A percentile compares a stretch with the other conserved stretches of the same genome.
phyloP scores from a whole-genome alignment of 2,329 filamentous ascomycete genomes.

The Ambrosiella xylebori region DNA sequence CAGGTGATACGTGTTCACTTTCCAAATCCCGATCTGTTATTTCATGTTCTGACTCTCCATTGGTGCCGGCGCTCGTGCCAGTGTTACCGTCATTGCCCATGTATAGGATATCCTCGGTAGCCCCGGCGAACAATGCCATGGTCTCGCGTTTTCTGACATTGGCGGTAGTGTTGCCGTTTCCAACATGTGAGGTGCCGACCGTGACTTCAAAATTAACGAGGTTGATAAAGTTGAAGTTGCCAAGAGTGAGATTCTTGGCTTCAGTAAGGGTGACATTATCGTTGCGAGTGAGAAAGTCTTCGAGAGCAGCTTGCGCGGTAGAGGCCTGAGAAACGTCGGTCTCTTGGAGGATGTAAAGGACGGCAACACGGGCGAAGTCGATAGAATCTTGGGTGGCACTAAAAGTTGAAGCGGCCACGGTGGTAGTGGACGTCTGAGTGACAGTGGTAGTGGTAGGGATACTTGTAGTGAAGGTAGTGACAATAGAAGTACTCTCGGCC shows the following conservation, averaged over 20 bases:
- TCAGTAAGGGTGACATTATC: constrained; percentile 19
- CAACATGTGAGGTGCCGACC: constrained; percentile 2
- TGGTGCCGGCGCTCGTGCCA: not conserved
- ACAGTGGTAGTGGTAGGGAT: constrained; percentile 9
- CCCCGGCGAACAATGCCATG: not conserved
- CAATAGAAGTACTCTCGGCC: constrained; percentile 6
- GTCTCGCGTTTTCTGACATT: not conserved
- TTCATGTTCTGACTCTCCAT: not conserved
- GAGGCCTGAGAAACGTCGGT: constrained; percentile 32
- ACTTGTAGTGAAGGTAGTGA: constrained; percentile 10
- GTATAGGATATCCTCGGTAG: not conserved
- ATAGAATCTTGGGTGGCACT: constrained; percentile 36
- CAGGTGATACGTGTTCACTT: not conserved
- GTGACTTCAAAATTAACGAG: constrained; percentile 26
- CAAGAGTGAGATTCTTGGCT: constrained; percentile 26
- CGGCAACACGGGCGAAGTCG: constrained; percentile 45
- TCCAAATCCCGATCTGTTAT: not conserved
- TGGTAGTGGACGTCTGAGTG: constrained; percentile 7
- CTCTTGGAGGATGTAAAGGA: constrained; percentile 45
- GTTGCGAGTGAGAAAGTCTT: constrained; percentile 34
- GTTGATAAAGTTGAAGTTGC: constrained; percentile 30
- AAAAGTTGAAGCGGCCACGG: constrained; percentile 21
- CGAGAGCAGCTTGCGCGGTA: constrained; percentile 34
- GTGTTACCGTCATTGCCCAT: not conserved
- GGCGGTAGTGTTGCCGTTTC: constrained; percentile 4